Base-by-base conservation (phyloP, 371 early-diverging fungal species). In the Scutellospora calospora region DNA sequence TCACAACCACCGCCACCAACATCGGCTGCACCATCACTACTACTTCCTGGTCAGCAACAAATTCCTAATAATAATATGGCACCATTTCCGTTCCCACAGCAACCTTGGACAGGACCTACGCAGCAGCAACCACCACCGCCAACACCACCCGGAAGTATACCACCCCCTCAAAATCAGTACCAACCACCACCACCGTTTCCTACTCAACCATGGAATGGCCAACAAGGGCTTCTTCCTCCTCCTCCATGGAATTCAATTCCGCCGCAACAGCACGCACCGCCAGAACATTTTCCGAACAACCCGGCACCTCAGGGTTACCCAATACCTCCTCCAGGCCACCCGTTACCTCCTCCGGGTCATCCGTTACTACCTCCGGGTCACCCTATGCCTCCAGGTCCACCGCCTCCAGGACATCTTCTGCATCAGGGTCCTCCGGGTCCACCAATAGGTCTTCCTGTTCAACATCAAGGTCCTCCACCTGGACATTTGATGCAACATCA, bases 211-310 rank as follows among this genome's bases (percentile, higher is more conserved):
- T 84, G 38, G 82, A 83, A 52, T 74, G 81, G 20, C 73, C 81
- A 1, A 38, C 84, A 63, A 22, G 81, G 80, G 16, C 79, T 84
- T 20, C 80, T 81, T 20, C 81, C 82, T 63, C 81, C 81, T 27
- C 52, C 59, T 29, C 57, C 76, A 45, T 72, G 66, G 60, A 69
- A 77, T 66, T 55, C 35, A 41, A 74, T 16, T 38, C 62, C n/a
- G 79, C 75, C 62, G 33, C 52, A 27, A 22, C 83, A 54, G 45
- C 76, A 45, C 31, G 60, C 5, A 25, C 78, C 38, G 2, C 66
- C 3, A n/a, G 74, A 59, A n/a, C 80, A 65, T 1, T 65, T 31
- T 38, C 68, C 45, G 41, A 38, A 49, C 52, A 71, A 71, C 51
- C 75, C 57, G 29, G 27, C 75, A 57, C 49, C 49, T 20, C 77